Evolutionary conservation across 176 grass and related monocot species (phyloP), one percentile per base, ranked within the genome.

Genomic region (Miscanthus lutarioriparius): DNA sequence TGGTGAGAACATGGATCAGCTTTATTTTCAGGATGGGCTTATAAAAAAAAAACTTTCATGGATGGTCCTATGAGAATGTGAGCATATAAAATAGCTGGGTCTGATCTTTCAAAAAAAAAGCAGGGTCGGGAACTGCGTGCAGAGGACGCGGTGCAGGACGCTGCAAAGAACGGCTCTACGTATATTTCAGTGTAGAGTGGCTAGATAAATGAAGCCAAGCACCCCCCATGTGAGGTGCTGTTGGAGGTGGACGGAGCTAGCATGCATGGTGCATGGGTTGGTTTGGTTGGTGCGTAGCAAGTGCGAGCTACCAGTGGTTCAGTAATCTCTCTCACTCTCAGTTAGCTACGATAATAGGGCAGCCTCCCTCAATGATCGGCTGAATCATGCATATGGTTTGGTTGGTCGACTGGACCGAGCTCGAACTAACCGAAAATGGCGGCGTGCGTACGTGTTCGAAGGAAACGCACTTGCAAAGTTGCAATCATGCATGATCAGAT

Each of bases 241-340:
- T 22, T 22, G 66, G 66, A 20, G 64, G 2, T 35, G 49, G 49
- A 44, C 3, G 43, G 43, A 53, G 49, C 49, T 20, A 19, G 49
- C 49, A 20, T 20, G 49, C 13, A 15, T 30, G 33, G 33, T 35
- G 61, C 14, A 48, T 48, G 45, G 43, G 43, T 12, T 45, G 43
- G 43, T 45, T 48, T 48, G 28, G 14, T 35, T 67, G 28, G 30
- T 67, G 64, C 27, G 63, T 66, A 17, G 27, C 63, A 8, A 67
- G 64, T 67, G 64, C 65, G 17, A 68, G 65, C 65, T 35, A 68
- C 65, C 33, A 68, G 65, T 68, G 33, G 65, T 68, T 68, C 65
- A 37, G 0, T 66, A 33, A 66, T 66, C 63, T 27, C 59, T 14
- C 59, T 27, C 59, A 59, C 48, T 51, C 16, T 19, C 48, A 19